Percentiles rank a stretch among this genome's conserved stretches.
Conservation (phyloP, 2,329 filamentous ascomycete genomes). For the Clonostachys solani region DNA sequence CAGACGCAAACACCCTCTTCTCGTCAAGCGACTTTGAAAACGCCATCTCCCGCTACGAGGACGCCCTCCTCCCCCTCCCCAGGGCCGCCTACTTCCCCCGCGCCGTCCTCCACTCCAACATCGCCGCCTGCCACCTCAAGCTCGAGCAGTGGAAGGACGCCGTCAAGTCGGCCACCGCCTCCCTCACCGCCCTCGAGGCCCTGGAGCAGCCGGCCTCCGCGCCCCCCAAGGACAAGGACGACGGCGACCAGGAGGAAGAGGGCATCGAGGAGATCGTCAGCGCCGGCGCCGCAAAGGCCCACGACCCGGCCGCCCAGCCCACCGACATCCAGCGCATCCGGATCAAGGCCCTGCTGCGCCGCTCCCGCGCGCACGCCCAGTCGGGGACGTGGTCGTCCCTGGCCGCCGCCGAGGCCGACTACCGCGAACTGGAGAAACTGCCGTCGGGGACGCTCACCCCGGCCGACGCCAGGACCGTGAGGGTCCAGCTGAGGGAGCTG, state of each 20-base stretch:
- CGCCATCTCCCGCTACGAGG: conserved; percentile 79
- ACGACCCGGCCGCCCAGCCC: not conserved
- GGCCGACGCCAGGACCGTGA: conserved; percentile 65
- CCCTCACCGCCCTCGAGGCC: conserved; percentile 68
- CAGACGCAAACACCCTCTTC: conserved; percentile 78
- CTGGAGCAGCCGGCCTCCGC: conserved; percentile 30
- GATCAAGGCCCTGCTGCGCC: conserved; percentile 76
- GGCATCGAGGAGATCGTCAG: conserved; percentile 25
- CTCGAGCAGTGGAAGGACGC: conserved; percentile 82
- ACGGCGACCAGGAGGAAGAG: conserved; percentile 36
- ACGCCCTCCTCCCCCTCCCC: conserved; percentile 74
- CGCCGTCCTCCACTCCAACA: conserved; percentile 83
- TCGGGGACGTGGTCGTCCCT: conserved; percentile 72
- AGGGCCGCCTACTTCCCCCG: conserved; percentile 78
- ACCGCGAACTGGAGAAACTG: conserved; percentile 59
- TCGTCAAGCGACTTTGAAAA: conserved; percentile 64
- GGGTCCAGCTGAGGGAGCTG: conserved; percentile 59
- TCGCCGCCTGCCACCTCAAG: conserved; percentile 85
- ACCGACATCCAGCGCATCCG: conserved; percentile 72
- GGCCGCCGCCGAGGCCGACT: conserved; percentile 75
- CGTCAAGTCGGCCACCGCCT: conserved; percentile 66
- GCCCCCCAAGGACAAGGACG: conserved; percentile 27
- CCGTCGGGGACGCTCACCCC: conserved; percentile 41
- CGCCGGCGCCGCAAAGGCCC: not conserved
- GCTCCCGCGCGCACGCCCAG: conserved; percentile 66